Percentiles rank a stretch among this genome's conserved stretches.
Conservation (phyloP, 2,329 filamentous ascomycete species). For the Epichloe amarillans region DNA sequence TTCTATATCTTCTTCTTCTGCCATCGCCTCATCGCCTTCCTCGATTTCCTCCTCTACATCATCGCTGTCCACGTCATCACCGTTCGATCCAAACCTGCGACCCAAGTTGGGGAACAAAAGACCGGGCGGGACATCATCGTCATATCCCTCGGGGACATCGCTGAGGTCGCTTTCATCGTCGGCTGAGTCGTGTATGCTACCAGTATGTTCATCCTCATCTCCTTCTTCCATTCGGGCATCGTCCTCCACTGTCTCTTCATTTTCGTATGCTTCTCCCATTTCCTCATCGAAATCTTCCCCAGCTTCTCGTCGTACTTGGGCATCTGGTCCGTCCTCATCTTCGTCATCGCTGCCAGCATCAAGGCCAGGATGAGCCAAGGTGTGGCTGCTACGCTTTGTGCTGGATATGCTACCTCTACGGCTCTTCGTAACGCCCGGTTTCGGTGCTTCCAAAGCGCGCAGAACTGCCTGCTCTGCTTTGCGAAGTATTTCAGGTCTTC, state of each 20-base stretch:
- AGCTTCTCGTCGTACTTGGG: slow-evolving; percentile 23
- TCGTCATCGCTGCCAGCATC: slow-evolving; percentile 26
- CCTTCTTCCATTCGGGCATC: slow-evolving; percentile 17
- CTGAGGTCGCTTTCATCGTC: slow-evolving; percentile 60
- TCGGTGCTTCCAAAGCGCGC: slow-evolving; percentile 35
- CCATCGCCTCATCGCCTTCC: slow-evolving; percentile 11
- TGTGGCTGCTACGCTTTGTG: slow-evolving; percentile 30
- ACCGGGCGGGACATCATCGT: slow-evolving; percentile 41
- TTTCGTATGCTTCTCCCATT: slow-evolving; percentile 28
- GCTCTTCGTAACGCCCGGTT: slow-evolving; percentile 30
- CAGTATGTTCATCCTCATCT: slow-evolving; percentile 22
- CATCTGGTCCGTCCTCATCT: slow-evolving; percentile 28
- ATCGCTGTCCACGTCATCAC: slow-evolving; percentile 23
- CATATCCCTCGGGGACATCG: slow-evolving; percentile 45
- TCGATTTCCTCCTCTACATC: slow-evolving; percentile 11
- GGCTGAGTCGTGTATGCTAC: slow-evolving; percentile 50
- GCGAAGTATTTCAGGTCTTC: slow-evolving; percentile 44
- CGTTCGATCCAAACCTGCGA: slow-evolving; percentile 18
- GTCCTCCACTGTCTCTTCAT: slow-evolving; percentile 16
- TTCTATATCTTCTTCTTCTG: slow-evolving; percentile 10
- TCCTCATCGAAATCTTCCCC: slow-evolving; percentile 22
- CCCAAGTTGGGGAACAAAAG: slow-evolving; percentile 39
- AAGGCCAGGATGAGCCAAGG: slow-evolving; percentile 22
- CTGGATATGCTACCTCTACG: slow-evolving; percentile 39
- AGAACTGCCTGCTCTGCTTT: slow-evolving; percentile 47